Evolutionary conservation across 306 rosid genomes (phyloP).

Genomic region (Ormosia emarginata): DNA sequence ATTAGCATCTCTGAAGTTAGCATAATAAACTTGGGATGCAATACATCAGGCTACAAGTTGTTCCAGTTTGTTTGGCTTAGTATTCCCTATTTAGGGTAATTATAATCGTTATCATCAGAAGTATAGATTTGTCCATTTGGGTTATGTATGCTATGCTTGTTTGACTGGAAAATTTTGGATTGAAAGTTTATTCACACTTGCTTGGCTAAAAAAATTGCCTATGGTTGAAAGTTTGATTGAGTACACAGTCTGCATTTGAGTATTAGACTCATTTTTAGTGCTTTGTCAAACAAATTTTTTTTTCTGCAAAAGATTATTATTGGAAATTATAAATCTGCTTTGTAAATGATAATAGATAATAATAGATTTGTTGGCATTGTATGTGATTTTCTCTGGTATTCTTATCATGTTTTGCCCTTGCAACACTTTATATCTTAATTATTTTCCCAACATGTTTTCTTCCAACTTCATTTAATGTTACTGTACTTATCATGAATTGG

Average conservation of each 20-base stretch:
- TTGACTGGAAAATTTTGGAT: not conserved
- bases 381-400: not conserved
- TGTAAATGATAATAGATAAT: not conserved
- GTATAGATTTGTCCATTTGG: not conserved
- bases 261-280: not conserved
- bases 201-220: not conserved
- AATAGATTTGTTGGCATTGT: not conserved
- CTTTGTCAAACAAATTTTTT: not conserved
- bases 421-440: not conserved
- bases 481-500: conserved; percentile 10
- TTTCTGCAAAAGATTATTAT: not conserved
- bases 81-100: not conserved
- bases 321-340: not conserved
- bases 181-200: not conserved
- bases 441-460: not conserved
- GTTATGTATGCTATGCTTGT: not conserved
- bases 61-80: not conserved
- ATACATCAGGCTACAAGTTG: not conserved
- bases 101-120: not conserved
- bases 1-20: not conserved
- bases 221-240: not conserved
- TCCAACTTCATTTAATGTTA: conserved; percentile 2
- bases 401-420: not conserved
- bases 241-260: not conserved
- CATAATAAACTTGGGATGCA: not conserved